Conservation (phyloP, 805 yeast species). For the Saturnispora quitensis region DNA sequence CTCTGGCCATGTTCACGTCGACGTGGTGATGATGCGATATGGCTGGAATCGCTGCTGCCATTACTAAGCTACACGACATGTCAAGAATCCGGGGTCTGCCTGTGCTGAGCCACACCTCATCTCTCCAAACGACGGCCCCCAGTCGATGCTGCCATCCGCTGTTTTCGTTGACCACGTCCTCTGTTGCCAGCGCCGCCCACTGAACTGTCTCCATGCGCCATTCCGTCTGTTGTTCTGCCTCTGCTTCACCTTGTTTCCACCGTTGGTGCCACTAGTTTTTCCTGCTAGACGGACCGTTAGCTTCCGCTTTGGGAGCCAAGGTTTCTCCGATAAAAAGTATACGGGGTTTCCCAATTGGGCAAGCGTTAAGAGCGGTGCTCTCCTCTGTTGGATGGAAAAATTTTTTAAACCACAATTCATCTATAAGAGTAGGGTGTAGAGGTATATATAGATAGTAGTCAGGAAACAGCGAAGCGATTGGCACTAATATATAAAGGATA, state of each 20-base stretch:
- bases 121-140: neutral
- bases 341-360: neutral
- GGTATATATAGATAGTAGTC: neutral
- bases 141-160: too few relatives aligned
- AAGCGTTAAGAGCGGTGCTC: neutral
- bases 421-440: neutral
- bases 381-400: neutral
- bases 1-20: slow-evolving; percentile 5
- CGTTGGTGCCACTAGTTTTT: neutral
- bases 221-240: too few relatives aligned
- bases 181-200: neutral
- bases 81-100: neutral
- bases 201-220: too few relatives aligned
- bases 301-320: neutral
- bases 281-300: neutral
- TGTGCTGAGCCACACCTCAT: neutral
- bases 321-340: neutral
- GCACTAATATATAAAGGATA: neutral
- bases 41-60: neutral
- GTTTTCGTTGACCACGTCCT: too few relatives aligned
- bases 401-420: neutral
- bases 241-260: too few relatives aligned
- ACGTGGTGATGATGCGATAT: slow-evolving; percentile 1
- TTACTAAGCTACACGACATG: neutral
- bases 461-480: neutral